These are phyloP conservation scores for Tylopilus intermedius DNA, from an alignment of 768 basidiomycete genomes.

Conservation along the genomic window DNA sequence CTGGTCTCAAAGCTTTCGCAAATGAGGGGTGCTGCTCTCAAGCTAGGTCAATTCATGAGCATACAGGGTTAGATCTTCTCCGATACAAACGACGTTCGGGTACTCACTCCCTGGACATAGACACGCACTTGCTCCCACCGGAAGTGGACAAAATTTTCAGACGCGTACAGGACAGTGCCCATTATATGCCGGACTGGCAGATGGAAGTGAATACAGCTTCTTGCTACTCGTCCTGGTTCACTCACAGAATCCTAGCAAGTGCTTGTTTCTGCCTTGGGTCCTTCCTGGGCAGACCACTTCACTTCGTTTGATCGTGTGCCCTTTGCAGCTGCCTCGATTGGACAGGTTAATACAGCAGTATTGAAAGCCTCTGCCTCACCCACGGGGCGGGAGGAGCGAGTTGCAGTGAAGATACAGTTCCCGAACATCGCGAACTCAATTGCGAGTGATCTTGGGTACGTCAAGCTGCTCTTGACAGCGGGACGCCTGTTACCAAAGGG, in stretches of 20 bases:
- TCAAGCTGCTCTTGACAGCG: slow-evolving; percentile 76
- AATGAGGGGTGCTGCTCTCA: slow-evolving; percentile 96
- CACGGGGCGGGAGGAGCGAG: slow-evolving; percentile 49
- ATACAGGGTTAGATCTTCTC: slow-evolving; percentile 65
- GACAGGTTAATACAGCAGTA: slow-evolving; percentile 83
- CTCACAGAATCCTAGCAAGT: slow-evolving; percentile 48
- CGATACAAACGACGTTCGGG: background rate
- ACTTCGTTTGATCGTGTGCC: slow-evolving; percentile 75
- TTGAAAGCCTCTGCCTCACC: slow-evolving; percentile 51
- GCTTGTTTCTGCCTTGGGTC: slow-evolving; percentile 66
- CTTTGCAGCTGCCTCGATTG: slow-evolving; percentile 94
- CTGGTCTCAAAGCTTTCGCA: slow-evolving; percentile 88
- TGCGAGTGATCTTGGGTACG: slow-evolving; percentile 79
- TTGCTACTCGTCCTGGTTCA: background rate
- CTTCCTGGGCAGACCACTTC: slow-evolving; percentile 70
- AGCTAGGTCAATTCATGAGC: slow-evolving; percentile 95
- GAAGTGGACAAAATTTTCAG: slow-evolving; percentile 87
- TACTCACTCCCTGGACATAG: slow-evolving; percentile 35
- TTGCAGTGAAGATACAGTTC: slow-evolving; percentile 91
- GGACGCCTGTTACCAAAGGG: slow-evolving; percentile 82
- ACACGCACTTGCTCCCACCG: slow-evolving; percentile 81
- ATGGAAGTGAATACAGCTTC: slow-evolving; percentile 63
- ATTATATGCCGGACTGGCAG: slow-evolving; percentile 99
- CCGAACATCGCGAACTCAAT: slow-evolving; percentile 88
- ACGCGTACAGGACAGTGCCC: slow-evolving; percentile 88